Evolutionary conservation across 192 early-diverging fungal species (phyloP).

Genomic region (Coemansia pectinata): DNA sequence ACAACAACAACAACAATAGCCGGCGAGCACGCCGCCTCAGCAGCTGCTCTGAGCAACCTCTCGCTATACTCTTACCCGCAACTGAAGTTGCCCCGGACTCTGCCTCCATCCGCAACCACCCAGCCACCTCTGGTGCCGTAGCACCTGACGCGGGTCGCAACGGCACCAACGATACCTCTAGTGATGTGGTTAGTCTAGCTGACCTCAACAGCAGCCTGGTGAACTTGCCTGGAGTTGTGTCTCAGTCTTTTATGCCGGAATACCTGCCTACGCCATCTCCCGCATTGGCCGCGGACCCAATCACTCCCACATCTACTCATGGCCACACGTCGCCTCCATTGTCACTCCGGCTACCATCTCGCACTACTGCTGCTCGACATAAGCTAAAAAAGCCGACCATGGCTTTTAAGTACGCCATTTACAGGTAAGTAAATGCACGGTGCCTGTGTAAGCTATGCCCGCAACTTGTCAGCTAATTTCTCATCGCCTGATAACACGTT

Average conservation of each 20-base stretch:
- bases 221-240: not conserved
- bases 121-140: not conserved
- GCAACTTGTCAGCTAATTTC: too few relatives aligned
- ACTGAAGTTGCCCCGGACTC: not conserved
- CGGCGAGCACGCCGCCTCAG: not conserved
- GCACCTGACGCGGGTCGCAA: not conserved
- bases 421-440: not conserved
- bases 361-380: not conserved
- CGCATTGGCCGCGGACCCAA: not conserved
- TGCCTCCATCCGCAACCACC: not conserved
- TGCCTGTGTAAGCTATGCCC: not conserved
- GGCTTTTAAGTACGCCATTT: not conserved
- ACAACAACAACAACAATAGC: not conserved
- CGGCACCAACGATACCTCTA: not conserved
- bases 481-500: too few relatives aligned
- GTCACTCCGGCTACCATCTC: not conserved
- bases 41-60: not conserved
- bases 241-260: not conserved
- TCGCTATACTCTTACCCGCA: not conserved
- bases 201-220: not conserved
- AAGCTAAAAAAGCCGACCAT: not conserved
- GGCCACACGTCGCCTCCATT: not conserved
- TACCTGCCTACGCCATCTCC: not conserved
- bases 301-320: not conserved
- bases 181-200: not conserved